Evolutionary conservation across 2,329 filamentous ascomycete genomes (phyloP).

Genomic region (Acephala macrosclerotiorum): DNA sequence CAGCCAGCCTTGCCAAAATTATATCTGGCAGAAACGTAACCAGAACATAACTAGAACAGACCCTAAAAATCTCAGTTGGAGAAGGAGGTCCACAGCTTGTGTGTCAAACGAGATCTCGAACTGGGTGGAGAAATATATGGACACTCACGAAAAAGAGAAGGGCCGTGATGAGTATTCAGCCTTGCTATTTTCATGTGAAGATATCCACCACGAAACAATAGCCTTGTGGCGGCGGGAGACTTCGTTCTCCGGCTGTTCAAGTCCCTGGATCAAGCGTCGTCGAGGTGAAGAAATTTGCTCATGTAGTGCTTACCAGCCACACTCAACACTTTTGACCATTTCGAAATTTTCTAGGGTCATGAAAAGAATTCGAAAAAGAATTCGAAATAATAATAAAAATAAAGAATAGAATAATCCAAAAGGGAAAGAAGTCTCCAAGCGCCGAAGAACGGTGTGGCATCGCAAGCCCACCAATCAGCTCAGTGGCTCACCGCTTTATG

Average conservation of each 20-base stretch:
- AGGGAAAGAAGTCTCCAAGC: background rate
- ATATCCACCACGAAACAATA: constrained; percentile 17
- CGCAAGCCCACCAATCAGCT: background rate
- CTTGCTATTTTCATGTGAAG: constrained; percentile 5
- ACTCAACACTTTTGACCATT: background rate
- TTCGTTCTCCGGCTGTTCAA: background rate
- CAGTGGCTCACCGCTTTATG: constrained; percentile 6
- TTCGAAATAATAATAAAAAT: background rate
- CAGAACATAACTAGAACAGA: constrained; percentile 5
- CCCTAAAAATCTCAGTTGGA: background rate
- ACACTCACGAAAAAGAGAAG: constrained; percentile 2
- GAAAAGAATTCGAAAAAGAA: background rate
- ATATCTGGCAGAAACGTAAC: constrained; percentile 1
- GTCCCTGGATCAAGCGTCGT: background rate
- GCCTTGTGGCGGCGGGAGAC: constrained; percentile 20
- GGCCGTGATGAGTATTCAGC: background rate
- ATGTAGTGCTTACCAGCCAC: constrained; percentile 9
- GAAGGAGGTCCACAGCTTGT: background rate
- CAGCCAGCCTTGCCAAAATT: constrained; percentile 5
- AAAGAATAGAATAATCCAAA: background rate
- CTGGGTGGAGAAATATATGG: constrained; percentile 4
- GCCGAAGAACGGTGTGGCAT: background rate
- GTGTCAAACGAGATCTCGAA: constrained; percentile 2
- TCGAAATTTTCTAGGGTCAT: background rate
- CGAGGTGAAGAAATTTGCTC: background rate